Percentiles rank a stretch among this genome's conserved stretches.
Evolutionary conservation across 1,139 yeast genomes (phyloP).

Genomic region (Yarrowia galli): DNA sequence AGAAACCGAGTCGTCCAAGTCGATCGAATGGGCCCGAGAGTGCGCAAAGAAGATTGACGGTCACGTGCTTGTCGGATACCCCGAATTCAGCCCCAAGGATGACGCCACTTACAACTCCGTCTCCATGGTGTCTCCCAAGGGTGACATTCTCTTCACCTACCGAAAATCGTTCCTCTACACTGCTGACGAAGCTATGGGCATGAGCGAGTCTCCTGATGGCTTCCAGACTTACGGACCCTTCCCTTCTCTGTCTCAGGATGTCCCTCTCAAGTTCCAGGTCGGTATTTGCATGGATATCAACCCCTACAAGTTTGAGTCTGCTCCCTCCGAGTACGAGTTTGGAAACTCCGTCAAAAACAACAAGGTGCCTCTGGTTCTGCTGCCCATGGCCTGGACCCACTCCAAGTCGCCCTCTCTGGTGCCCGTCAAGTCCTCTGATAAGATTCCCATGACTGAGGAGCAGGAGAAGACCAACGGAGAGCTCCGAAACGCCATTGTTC

Average conservation of each 20-base stretch:
- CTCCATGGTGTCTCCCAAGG: slow-evolving; percentile 64
- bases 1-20: slow-evolving; percentile 57
- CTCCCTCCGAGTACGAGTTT: slow-evolving; percentile 77
- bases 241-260: slow-evolving; percentile 40
- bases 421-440: slow-evolving; percentile 36
- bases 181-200: slow-evolving; percentile 85
- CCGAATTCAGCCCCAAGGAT: slow-evolving; percentile 57
- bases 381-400: slow-evolving; percentile 92
- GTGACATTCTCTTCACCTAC: slow-evolving; percentile 69
- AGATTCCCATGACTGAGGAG: slow-evolving; percentile 42
- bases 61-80: slow-evolving; percentile 82
- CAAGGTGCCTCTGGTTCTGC: slow-evolving; percentile 62
- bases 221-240: slow-evolving; percentile 40
- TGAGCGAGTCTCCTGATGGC: slow-evolving; percentile 66
- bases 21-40: slow-evolving; percentile 59
- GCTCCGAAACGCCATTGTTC: slow-evolving; percentile 24
- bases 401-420: slow-evolving; percentile 49
- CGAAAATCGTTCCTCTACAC: slow-evolving; percentile 79
- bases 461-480: slow-evolving; percentile 40
- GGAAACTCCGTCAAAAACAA: slow-evolving; percentile 61
- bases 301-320: slow-evolving; percentile 83
- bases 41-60: slow-evolving; percentile 63
- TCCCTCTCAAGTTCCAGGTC: slow-evolving; percentile 57
- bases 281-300: slow-evolving; percentile 98
- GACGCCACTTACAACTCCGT: slow-evolving; percentile 69